phyloP scores from a whole-genome alignment of 306 rosid genomes.

The Amphicarpaea edgeworthii region DNA sequence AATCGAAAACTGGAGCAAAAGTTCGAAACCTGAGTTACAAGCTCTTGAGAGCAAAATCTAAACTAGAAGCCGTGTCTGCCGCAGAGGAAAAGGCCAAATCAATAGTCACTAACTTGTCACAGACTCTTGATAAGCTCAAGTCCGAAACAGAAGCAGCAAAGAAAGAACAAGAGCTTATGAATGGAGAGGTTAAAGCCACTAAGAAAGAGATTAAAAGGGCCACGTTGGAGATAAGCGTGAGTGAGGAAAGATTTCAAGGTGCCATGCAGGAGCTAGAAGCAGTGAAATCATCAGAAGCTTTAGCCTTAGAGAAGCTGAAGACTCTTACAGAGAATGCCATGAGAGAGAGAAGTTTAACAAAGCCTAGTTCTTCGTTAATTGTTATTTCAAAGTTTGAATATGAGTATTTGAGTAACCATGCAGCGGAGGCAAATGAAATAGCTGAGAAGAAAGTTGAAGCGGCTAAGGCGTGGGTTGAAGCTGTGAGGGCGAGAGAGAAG shows the following conservation, averaged over 20 bases:
- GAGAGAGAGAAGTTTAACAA: slow-evolving; percentile 22
- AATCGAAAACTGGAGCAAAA: neutral
- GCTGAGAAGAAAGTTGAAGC: slow-evolving; percentile 26
- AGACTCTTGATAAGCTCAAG: neutral
- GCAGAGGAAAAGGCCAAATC: slow-evolving; percentile 13
- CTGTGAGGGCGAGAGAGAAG: neutral
- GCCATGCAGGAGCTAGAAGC: neutral
- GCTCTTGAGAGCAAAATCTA: slow-evolving; percentile 17
- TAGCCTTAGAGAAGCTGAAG: slow-evolving; percentile 15
- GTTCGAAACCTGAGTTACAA: slow-evolving; percentile 6
- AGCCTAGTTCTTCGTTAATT: neutral
- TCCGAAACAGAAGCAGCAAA: slow-evolving; percentile 11
- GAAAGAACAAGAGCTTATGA: neutral
- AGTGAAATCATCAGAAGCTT: neutral
- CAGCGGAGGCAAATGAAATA: neutral
- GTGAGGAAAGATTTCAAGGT: neutral
- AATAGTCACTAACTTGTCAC: neutral
- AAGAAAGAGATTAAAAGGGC: neutral
- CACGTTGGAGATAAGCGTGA: neutral
- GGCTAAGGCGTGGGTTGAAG: slow-evolving; percentile 7
- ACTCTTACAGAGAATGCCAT: neutral
- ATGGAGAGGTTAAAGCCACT: neutral
- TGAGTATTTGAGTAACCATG: slow-evolving; percentile 23
- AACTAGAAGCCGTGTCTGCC: neutral
- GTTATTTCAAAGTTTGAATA: slow-evolving; percentile 8